Evolutionary conservation across 1,284 basidiomycete genomes (phyloP).

Genomic region (Cryptococcus floricola): DNA sequence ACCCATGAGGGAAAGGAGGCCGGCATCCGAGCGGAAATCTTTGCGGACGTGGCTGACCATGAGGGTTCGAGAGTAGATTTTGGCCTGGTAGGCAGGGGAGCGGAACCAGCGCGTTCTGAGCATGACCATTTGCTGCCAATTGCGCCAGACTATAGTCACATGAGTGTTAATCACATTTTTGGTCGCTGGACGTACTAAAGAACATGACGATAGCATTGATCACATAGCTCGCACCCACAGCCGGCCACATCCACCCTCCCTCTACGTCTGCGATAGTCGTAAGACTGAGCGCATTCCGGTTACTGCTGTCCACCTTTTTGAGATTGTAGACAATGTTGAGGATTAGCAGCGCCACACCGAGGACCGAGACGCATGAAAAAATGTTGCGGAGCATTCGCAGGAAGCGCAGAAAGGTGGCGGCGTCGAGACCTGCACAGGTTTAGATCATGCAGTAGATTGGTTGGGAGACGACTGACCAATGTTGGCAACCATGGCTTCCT

Average conservation of each 20-base stretch:
- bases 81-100: constrained; percentile 44
- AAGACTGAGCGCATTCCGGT: constrained; percentile 61
- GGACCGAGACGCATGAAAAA: constrained; percentile 63
- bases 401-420: constrained; percentile 88
- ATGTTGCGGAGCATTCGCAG: constrained; percentile 69
- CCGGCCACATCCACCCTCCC: constrained; percentile 66
- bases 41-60: constrained; percentile 66
- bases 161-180: constrained; percentile 7
- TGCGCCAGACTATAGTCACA: constrained; percentile 58
- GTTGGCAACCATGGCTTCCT: constrained; percentile 82
- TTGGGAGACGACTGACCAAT: constrained; percentile 54
- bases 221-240: constrained; percentile 69
- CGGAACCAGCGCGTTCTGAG: constrained; percentile 49
- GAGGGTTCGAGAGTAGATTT: constrained; percentile 48
- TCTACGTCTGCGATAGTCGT: constrained; percentile 72
- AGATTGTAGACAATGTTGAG: constrained; percentile 61
- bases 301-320: constrained; percentile 54
- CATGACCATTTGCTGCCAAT: constrained; percentile 69
- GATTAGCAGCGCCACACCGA: constrained; percentile 71
- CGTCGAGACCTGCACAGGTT: constrained; percentile 64
- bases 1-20: constrained; percentile 66
- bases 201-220: constrained; percentile 54
- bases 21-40: constrained; percentile 71
- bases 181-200: constrained; percentile 16
- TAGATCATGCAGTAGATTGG: background rate